Conservation (phyloP, 2,329 filamentous ascomycete genomes). For the Phoma sp. region DNA sequence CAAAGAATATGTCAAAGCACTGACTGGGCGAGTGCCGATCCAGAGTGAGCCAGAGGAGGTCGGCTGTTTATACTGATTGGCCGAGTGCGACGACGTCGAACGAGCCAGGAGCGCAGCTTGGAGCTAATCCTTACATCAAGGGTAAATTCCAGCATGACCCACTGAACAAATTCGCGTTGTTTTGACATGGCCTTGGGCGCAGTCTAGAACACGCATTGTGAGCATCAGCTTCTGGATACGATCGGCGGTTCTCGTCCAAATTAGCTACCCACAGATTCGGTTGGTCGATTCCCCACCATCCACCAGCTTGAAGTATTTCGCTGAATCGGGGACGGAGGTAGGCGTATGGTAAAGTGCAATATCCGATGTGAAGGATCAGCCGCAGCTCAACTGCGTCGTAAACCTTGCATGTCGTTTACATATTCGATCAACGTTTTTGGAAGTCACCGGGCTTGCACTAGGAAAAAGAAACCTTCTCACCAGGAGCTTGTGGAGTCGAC, state of each 20-base stretch:
- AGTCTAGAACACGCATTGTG: constrained; percentile 43
- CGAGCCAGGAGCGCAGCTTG: constrained; percentile 19
- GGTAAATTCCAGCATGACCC: constrained; percentile 32
- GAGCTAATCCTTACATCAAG: constrained; percentile 30
- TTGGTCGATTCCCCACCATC: not conserved
- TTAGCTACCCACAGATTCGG: constrained; percentile 6
- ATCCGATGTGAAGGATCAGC: not conserved
- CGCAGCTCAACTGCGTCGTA: too few relatives aligned
- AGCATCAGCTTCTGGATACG: constrained; percentile 22
- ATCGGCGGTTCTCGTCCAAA: constrained; percentile 22
- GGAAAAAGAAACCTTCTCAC: constrained; percentile 12
- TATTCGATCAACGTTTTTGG: not conserved
- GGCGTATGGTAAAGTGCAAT: not conserved
- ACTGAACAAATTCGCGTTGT: constrained; percentile 34
- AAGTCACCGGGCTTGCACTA: constrained; percentile 3
- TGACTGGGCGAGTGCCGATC: constrained; percentile 20
- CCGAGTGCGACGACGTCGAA: constrained; percentile 18
- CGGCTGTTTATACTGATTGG: constrained; percentile 26
- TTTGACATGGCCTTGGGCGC: constrained; percentile 31
- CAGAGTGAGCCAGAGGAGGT: constrained; percentile 14
- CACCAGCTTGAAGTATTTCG: not conserved
- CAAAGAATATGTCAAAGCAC: not conserved
- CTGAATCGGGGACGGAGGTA: constrained; percentile 4
- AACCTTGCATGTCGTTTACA: too few relatives aligned
- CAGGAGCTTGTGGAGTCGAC: constrained; percentile 17